Conservation (phyloP, 306 rosid species). For the Calophaca sinica region DNA sequence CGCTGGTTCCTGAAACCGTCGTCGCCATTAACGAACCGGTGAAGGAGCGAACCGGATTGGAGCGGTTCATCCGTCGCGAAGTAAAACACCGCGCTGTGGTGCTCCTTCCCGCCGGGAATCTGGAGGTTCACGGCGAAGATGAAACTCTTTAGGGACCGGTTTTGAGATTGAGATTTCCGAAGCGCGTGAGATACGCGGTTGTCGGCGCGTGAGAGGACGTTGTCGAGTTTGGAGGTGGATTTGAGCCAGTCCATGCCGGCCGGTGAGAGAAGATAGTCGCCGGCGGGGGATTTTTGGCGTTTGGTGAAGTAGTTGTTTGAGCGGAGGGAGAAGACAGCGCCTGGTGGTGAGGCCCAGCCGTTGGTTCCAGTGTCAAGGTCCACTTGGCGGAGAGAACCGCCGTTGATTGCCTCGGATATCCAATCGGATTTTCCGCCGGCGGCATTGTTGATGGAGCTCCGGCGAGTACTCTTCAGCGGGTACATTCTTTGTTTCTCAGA, state of each 20-base stretch:
- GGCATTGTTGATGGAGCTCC: constrained; percentile 46
- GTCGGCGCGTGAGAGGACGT: constrained; percentile 80
- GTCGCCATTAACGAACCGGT: constrained; percentile 79
- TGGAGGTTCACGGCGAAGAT: constrained; percentile 84
- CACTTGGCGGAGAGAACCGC: constrained; percentile 79
- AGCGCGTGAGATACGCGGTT: constrained; percentile 70
- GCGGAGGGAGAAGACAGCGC: constrained; percentile 74
- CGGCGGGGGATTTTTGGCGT: constrained; percentile 71
- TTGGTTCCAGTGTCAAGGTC: constrained; percentile 72
- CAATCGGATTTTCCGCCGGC: constrained; percentile 50
- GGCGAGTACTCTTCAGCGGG: constrained; percentile 52
- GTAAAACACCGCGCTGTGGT: constrained; percentile 85
- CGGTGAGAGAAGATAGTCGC: constrained; percentile 74
- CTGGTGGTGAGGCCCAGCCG: constrained; percentile 96
- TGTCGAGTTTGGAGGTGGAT: constrained; percentile 68
- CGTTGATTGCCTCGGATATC: constrained; percentile 64
- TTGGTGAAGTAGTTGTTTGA: constrained; percentile 60
- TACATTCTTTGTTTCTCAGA: constrained; percentile 48
- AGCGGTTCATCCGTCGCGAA: constrained; percentile 77
- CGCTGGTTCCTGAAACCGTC: constrained; percentile 84
- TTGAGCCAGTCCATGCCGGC: constrained; percentile 90
- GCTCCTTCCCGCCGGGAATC: constrained; percentile 82
- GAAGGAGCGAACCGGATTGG: constrained; percentile 62
- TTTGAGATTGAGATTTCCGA: constrained; percentile 59
- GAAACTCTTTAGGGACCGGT: constrained; percentile 70